A percentile compares a stretch with the other conserved stretches of the same genome.
Conservation (phyloP, 2,329 filamentous ascomycete genomes). For the Coniochaeta sp. region DNA sequence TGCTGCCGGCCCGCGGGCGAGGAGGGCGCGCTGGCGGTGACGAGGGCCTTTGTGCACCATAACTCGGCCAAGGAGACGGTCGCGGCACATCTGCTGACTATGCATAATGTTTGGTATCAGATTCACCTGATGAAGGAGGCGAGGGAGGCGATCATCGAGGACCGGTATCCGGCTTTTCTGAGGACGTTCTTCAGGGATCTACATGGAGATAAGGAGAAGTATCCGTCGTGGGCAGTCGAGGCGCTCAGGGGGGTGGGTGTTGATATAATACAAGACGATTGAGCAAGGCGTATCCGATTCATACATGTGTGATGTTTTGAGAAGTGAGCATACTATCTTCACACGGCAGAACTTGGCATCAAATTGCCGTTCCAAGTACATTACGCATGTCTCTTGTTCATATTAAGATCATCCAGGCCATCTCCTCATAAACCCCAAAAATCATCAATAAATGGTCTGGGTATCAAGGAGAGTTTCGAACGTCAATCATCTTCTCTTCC, state of each 20-base stretch:
- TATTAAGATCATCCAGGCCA: not conserved
- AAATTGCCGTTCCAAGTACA: not conserved
- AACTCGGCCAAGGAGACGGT: constrained; percentile 91
- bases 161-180: constrained; percentile 72
- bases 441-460: not conserved
- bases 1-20: constrained; percentile 62
- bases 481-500: not conserved
- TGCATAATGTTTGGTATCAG: constrained; percentile 94
- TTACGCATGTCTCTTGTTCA: not conserved
- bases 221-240: constrained; percentile 77
- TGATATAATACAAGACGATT: constrained; percentile 46
- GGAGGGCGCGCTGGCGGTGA: constrained; percentile 67
- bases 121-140: constrained; percentile 72
- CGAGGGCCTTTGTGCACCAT: constrained; percentile 85
- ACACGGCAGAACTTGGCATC: not conserved
- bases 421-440: not conserved
- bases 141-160: constrained; percentile 71
- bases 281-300: not conserved
- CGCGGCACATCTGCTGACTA: constrained; percentile 74
- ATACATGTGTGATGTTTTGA: not conserved
- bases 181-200: constrained; percentile 68
- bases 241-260: constrained; percentile 75
- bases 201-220: constrained; percentile 58
- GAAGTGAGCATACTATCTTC: not conserved
- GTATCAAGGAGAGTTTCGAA: not conserved